Conservation (phyloP, 305 asterid species). For the Monarda citriodora region DNA sequence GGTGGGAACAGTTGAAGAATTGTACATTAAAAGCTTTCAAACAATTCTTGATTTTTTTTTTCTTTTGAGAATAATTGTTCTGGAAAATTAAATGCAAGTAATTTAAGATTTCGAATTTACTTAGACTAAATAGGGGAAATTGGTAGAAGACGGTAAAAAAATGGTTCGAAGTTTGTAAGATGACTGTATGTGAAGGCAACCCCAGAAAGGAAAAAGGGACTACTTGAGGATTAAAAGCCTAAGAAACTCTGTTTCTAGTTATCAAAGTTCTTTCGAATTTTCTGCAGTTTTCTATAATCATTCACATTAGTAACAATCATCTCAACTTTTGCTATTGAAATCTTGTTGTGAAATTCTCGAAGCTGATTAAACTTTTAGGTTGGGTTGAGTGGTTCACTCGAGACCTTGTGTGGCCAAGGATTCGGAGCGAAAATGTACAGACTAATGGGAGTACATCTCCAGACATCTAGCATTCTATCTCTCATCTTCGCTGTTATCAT, state of each 20-base stretch:
- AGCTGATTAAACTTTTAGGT: slow-evolving; percentile 31
- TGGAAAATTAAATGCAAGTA: too few relatives aligned
- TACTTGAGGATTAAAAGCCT: neutral
- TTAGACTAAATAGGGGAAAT: too few relatives aligned
- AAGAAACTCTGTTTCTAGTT: neutral
- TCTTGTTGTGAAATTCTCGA: neutral
- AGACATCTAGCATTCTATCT: slow-evolving; percentile 67
- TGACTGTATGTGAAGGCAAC: too few relatives aligned
- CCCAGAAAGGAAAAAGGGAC: too few relatives aligned
- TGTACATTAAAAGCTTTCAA: too few relatives aligned
- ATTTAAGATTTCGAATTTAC: too few relatives aligned
- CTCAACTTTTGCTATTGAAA: neutral
- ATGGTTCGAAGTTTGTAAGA: too few relatives aligned
- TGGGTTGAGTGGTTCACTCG: slow-evolving; percentile 85
- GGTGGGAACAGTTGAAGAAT: too few relatives aligned
- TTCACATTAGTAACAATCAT: neutral
- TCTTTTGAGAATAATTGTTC: too few relatives aligned
- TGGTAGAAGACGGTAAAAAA: too few relatives aligned
- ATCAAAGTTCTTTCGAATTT: neutral
- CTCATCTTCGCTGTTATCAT: slow-evolving; percentile 31
- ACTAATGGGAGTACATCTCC: slow-evolving; percentile 72
- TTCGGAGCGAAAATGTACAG: slow-evolving; percentile 64
- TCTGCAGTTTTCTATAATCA: neutral
- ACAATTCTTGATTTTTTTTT: too few relatives aligned
- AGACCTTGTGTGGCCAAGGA: slow-evolving; percentile 91